Conservation (phyloP, 768 basidiomycete genomes). For the Tulasnella calospora region DNA sequence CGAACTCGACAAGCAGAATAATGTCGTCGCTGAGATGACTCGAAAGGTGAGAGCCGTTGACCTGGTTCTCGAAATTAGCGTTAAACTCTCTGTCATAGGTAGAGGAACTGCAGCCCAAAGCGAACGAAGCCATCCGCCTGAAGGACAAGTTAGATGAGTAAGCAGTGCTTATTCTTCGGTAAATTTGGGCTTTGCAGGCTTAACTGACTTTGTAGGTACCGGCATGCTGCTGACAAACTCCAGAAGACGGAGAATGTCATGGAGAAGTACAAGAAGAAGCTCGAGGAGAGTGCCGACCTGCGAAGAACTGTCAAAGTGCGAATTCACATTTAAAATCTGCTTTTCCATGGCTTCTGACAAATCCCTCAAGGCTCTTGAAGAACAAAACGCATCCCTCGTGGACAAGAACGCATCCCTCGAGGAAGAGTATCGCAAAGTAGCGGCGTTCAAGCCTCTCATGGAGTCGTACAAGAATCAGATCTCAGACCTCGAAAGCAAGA, state of each 20-base stretch:
- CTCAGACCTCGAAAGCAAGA: slow-evolving; percentile 68
- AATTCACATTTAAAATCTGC: not conserved
- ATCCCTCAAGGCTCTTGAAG: slow-evolving; percentile 67
- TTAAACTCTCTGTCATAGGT: slow-evolving; percentile 37
- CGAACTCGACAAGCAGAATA: slow-evolving; percentile 75
- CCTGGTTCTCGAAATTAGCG: not conserved
- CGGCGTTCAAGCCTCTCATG: slow-evolving; percentile 81
- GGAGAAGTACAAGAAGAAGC: slow-evolving; percentile 98
- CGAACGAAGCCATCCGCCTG: slow-evolving; percentile 70
- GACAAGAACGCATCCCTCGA: slow-evolving; percentile 90
- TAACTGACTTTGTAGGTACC: slow-evolving; percentile 51
- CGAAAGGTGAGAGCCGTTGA: slow-evolving; percentile 44
- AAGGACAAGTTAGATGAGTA: slow-evolving; percentile 96
- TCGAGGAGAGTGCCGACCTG: slow-evolving; percentile 83
- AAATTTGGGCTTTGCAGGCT: slow-evolving; percentile 11
- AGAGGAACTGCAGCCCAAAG: slow-evolving; percentile 73
- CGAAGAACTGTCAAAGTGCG: slow-evolving; percentile 40
- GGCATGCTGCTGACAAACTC: slow-evolving; percentile 84
- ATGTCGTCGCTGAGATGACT: slow-evolving; percentile 63
- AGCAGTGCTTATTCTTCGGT: slow-evolving; percentile 32
- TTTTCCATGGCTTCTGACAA: not conserved
- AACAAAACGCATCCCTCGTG: slow-evolving; percentile 86
- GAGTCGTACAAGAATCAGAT: slow-evolving; percentile 90
- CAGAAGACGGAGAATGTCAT: slow-evolving; percentile 96
- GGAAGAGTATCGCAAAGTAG: slow-evolving; percentile 83